phyloP scores from a whole-genome alignment of 169 alveolate genomes.

The Besnoitia besnoiti region DNA sequence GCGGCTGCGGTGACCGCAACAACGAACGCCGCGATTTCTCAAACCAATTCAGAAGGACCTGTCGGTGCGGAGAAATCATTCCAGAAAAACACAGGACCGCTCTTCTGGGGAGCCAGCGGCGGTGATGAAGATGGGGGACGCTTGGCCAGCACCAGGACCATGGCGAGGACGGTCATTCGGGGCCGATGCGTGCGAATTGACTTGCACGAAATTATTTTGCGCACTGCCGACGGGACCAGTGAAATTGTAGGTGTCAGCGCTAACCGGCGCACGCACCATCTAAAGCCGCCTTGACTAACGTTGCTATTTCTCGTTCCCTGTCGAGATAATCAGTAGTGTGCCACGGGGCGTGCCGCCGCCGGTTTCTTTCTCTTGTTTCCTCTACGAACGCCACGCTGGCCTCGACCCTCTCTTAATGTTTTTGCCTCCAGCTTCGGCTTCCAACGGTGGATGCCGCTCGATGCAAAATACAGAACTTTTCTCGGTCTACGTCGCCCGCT shows the following conservation, averaged over 20 bases:
- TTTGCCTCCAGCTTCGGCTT: slow-evolving; percentile 19
- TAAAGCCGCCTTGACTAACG: too few species aligned
- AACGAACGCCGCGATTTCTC: neutral
- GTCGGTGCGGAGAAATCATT: neutral
- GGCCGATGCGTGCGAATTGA: slow-evolving; percentile 25
- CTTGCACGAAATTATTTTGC: neutral
- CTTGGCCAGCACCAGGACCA: neutral
- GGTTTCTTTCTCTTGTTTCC: neutral
- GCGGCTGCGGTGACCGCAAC: neutral
- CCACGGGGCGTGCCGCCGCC: neutral
- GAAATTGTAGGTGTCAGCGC: neutral
- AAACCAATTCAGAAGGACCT: neutral
- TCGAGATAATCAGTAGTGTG: too few species aligned
- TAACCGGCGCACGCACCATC: too few species aligned
- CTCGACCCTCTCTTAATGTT: neutral
- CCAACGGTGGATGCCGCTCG: slow-evolving; percentile 18
- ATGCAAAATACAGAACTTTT: neutral
- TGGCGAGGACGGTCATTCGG: neutral
- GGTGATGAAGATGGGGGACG: neutral
- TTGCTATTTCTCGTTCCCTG: too few species aligned
- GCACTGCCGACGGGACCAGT: neutral
- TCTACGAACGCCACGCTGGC: neutral
- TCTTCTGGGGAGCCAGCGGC: neutral
- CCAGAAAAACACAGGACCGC: neutral
- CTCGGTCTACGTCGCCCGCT: neutral